These are phyloP conservation scores for Arabidopsis hybrid DNA, from an alignment of 441 rosid species.

Conservation along the genomic window DNA sequence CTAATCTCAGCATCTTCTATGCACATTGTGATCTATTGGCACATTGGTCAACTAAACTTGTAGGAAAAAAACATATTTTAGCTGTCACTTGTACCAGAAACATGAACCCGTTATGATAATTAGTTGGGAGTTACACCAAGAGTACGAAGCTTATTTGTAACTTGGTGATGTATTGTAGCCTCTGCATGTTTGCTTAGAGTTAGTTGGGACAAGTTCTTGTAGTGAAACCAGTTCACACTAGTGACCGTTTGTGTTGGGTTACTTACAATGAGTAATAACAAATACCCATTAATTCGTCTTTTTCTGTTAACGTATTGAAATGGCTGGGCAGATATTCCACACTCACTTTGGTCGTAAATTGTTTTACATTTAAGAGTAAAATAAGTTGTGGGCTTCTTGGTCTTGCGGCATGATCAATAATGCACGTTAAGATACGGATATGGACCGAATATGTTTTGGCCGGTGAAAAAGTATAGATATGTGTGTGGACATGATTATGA, in stretches of 20 bases:
- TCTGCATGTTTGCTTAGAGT: background rate
- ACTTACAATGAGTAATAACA: background rate
- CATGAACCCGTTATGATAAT: conserved; percentile 9
- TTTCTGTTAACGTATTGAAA: background rate
- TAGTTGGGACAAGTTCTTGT: background rate
- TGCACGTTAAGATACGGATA: conserved; percentile 24
- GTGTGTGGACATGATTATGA: conserved; percentile 40
- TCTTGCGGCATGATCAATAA: conserved; percentile 6
- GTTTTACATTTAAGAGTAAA: background rate
- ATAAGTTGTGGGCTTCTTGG: background rate
- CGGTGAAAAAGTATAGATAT: conserved; percentile 38
- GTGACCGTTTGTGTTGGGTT: background rate
- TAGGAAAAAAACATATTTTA: background rate
- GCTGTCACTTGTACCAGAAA: background rate
- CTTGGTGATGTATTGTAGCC: background rate
- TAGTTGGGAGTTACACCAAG: background rate
- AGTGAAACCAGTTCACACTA: background rate
- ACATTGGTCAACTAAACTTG: background rate
- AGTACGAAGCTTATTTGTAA: background rate
- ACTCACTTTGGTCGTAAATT: background rate
- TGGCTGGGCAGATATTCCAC: background rate
- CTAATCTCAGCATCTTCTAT: conserved; percentile 7
- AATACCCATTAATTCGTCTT: background rate
- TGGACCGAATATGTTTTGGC: conserved; percentile 40
- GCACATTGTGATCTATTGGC: background rate